Conservation (phyloP, 2,329 filamentous ascomycete genomes). For the Onygenales sp. region DNA sequence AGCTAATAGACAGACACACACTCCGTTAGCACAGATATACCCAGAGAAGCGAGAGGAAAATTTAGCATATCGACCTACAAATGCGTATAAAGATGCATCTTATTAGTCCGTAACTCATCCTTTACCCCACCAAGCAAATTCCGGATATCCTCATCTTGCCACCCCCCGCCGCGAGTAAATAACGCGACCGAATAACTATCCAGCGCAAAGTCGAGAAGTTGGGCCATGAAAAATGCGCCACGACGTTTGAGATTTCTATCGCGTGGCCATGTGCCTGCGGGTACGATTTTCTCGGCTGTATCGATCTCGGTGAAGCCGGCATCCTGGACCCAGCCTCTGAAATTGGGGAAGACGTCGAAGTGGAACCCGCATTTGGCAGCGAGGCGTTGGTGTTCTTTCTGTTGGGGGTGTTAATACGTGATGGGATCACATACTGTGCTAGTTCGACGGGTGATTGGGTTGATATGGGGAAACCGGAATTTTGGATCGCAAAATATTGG, state of each 20-base stretch:
- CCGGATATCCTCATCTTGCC: conserved; percentile 15
- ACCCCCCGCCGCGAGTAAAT: conserved; percentile 19
- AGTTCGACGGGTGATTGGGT: too few relatives aligned
- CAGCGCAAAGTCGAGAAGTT: conserved; percentile 17
- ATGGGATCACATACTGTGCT: neutral
- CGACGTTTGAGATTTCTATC: conserved; percentile 10
- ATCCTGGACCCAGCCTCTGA: conserved; percentile 5
- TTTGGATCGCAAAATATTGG: too few relatives aligned
- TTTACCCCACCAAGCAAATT: conserved; percentile 15
- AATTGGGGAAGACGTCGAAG: conserved; percentile 8
- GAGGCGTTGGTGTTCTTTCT: conserved; percentile 8
- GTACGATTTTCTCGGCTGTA: conserved; percentile 7
- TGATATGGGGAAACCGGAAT: neutral
- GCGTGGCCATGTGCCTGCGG: conserved; percentile 13
- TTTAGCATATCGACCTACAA: conserved; percentile 12
- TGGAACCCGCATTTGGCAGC: conserved; percentile 5
- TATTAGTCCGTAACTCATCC: conserved; percentile 18
- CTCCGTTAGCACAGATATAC: too few relatives aligned
- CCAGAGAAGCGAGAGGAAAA: too few relatives aligned
- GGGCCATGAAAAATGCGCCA: conserved; percentile 17
- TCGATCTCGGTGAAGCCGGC: conserved; percentile 10
- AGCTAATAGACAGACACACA: too few relatives aligned
- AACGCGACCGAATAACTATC: conserved; percentile 20
- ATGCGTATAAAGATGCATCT: conserved; percentile 20
- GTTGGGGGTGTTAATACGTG: neutral